Conservation (phyloP, 352 stramenopile species). For the Phytophthora tubulina region DNA sequence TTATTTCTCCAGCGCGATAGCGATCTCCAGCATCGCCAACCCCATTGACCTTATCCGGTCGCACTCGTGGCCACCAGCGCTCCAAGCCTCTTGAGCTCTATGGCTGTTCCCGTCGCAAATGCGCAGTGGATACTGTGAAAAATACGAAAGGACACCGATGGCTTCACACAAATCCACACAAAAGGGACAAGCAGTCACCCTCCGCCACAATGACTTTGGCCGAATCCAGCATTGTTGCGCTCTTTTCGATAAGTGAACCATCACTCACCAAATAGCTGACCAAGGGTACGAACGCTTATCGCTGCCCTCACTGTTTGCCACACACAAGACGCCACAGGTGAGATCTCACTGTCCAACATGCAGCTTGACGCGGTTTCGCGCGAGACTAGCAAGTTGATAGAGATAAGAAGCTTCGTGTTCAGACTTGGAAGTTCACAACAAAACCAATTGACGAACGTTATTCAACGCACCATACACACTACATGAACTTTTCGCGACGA, state of each 20-base stretch:
- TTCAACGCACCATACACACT: not conserved
- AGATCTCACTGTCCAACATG: no score
- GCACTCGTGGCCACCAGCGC: not conserved
- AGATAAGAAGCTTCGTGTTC: not conserved
- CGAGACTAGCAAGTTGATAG: no score
- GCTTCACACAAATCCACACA: slow-evolving; percentile 17
- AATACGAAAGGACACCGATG: slow-evolving; percentile 8
- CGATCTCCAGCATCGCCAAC: not conserved
- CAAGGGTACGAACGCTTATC: no score
- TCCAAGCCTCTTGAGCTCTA: not conserved
- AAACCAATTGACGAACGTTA: slow-evolving; percentile 26
- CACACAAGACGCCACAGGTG: no score
- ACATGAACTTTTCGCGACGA: slow-evolving; percentile 1
- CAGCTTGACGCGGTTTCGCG: no score
- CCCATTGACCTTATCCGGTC: not conserved
- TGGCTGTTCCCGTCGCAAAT: not conserved
- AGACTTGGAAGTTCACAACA: not conserved
- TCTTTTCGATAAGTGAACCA: slow-evolving; percentile 9
- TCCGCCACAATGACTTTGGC: not conserved
- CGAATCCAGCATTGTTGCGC: slow-evolving; percentile 11
- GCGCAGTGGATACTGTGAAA: slow-evolving; percentile 7
- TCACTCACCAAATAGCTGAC: slow-evolving; percentile 16
- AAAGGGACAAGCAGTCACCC: not conserved
- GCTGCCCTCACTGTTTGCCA: no score
- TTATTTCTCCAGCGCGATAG: no score